Conservation (phyloP, 441 rosid genomes). For the Jatropha multifida region DNA sequence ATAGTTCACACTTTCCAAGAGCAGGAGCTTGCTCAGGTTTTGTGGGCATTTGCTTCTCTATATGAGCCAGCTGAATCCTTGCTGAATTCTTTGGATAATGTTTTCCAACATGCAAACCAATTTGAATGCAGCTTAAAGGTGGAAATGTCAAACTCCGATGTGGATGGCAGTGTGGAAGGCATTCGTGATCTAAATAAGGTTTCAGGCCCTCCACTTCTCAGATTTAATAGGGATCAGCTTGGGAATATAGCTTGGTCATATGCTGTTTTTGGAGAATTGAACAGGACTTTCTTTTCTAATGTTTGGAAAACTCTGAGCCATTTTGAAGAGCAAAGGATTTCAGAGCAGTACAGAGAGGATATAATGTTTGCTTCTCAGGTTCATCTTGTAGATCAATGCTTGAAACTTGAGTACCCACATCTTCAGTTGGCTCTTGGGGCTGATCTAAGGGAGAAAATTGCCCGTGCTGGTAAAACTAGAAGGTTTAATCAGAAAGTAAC, state of each 20-base stretch:
- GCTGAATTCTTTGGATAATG: constrained; percentile 64
- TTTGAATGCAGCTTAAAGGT: constrained; percentile 44
- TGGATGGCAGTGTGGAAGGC: constrained; percentile 23
- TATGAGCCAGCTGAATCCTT: constrained; percentile 63
- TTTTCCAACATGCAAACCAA: constrained; percentile 50
- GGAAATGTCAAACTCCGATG: constrained; percentile 33
- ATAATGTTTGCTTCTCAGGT: constrained; percentile 91
- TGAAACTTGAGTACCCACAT: constrained; percentile 73
- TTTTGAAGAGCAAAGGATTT: constrained; percentile 76
- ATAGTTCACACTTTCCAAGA: constrained; percentile 56
- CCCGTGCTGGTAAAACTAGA: constrained; percentile 69
- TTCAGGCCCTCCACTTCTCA: constrained; percentile 46
- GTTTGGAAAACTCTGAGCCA: constrained; percentile 59
- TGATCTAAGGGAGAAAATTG: constrained; percentile 65
- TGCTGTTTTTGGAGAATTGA: constrained; percentile 81
- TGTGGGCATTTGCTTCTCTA: constrained; percentile 94
- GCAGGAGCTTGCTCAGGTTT: constrained; percentile 83
- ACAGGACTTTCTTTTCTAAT: constrained; percentile 63
- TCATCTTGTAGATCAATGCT: constrained; percentile 80
- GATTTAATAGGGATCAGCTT: constrained; percentile 76
- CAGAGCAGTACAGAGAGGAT: constrained; percentile 87
- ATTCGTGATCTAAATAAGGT: constrained; percentile 25
- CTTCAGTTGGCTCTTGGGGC: constrained; percentile 57
- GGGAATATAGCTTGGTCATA: constrained; percentile 97
- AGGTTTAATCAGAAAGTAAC: constrained; percentile 82